Evolutionary conservation across 1,284 basidiomycete genomes (phyloP), one percentile per base, ranked within the genome.

Genomic region (Rhodotorula sp.): DNA sequence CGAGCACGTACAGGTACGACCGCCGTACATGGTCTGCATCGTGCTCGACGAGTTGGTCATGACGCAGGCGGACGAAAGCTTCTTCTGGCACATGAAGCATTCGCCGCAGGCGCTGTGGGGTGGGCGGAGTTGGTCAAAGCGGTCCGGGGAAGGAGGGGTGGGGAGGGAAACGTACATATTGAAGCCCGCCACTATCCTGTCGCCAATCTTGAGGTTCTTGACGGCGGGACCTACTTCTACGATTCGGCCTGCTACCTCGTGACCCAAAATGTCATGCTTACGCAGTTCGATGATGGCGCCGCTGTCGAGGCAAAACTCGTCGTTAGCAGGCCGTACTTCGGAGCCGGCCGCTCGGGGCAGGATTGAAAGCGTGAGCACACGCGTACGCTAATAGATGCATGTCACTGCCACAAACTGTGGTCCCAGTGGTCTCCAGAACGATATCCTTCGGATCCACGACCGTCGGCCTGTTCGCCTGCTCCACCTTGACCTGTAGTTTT

Each of bases 41-140:
- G 88, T 79, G 5, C 59, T 84, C 15, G 87, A 88, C 67, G 85
- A 83, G 80, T 90, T 91, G 24, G 88, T 91, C 29, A 82, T 80
- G 68, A 90, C 87, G 78, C 90, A 92, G 80, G 89, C 87, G 1
- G 86, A 88, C 0, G 87, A 88, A 0, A 88, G 82, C 75, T 89
- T 88, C 77, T 89, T 80, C 79, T 90, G 82, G 84, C 89, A 91
- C 68, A 74, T 69, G 79, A 85, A 90, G 81, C 90, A 91, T 56
- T 86, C 83, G 8, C 90, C 90, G 76, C 90, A 92, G 0, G 88
- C 87, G 65, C 37, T 42, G 37, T 42, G 37, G 12, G 37, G 37
- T 90, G 87, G 76, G 91, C 88, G 86, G 91, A 33, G 55, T 37
- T 37, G 55, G 33, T 37, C 3, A 22, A 29, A 15, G 5, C 26